Base-by-base conservation (phyloP, 2,329 filamentous ascomycete species). In the Tolypocladium inflatum region DNA sequence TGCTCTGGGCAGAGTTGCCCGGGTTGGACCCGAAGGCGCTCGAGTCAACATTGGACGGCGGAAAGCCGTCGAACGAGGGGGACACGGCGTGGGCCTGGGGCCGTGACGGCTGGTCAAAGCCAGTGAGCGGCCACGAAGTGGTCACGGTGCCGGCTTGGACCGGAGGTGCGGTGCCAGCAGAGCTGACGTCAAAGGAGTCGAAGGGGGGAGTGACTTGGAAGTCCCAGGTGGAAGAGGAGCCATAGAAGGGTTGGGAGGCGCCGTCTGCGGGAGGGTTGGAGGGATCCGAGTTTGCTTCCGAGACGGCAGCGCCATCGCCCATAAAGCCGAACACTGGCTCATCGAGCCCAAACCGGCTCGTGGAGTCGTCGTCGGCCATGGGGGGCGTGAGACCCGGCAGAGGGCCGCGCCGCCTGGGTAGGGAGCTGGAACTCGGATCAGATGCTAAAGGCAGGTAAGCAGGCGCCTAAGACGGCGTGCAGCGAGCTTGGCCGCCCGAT, bases 131-230 rank as follows among this genome's bases (percentile, higher is more conserved):
- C 73, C 73, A 75, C 55, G 72, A 61, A 60, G 70, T 63, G 51
- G 70, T 63, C 58, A 70, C 64, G 61, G 71, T 72, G 61, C 66
- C 63, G 57, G 71, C 62, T 59, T 67, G 66, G 58, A 67, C 56
- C 59, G 71, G 61, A 64, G 73, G 66, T 66, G 71, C 63, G 60
- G 68, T 70, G 66, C 63, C 70, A 66, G 65, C 71, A 63, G 58
- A 55, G 67, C 64, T 71, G 63, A 70, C 66, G 69, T 75, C 72
- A 69, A 74, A 78, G 56, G 73, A 71, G 64, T 77, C 75, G 70
- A 77, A 79, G 52, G 77, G 76, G 61, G 78, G 75, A 15, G 74
- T 74, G 66, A 75, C 74, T 60, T 76, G 75, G 63, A 80, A 80
- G 62, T 71, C 67, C 80, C 80, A 83, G 68, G 68, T 67, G 57